Evolutionary conservation across 768 basidiomycete genomes (phyloP).

Genomic region (Tylopilus sp.): DNA sequence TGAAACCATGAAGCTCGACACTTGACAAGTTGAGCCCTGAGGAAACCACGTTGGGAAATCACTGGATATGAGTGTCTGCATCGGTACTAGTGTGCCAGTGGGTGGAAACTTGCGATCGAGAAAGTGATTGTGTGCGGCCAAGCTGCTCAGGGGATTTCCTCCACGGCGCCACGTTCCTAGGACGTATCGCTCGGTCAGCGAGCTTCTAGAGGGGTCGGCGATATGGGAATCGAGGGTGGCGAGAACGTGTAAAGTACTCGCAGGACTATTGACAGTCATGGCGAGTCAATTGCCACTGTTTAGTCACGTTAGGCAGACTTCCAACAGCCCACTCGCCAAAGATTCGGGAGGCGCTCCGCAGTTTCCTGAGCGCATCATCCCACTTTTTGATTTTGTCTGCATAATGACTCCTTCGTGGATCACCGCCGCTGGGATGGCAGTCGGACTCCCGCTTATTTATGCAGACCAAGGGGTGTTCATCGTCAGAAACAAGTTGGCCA

Average conservation of each 20-base stretch:
- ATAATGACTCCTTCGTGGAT: conserved; percentile 56
- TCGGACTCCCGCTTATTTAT: conserved; percentile 82
- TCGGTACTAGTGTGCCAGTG: conserved; percentile 4
- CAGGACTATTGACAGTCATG: too few species aligned
- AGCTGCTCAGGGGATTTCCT: conserved; percentile 7
- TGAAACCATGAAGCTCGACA: conserved; percentile 20
- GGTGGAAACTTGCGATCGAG: conserved; percentile 20
- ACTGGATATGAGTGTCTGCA: conserved; percentile 5
- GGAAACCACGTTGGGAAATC: conserved; percentile 4
- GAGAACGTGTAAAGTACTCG: too few species aligned
- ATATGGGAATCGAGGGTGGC: not conserved
- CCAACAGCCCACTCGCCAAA: not conserved
- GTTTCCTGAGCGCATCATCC: not conserved
- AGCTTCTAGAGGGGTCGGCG: not conserved
- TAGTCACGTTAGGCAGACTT: conserved; percentile 7
- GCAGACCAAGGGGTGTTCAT: conserved; percentile 83
- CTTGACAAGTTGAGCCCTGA: conserved; percentile 1
- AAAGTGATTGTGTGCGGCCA: conserved; percentile 6
- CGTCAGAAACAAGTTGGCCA: conserved; percentile 61
- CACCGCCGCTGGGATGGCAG: conserved; percentile 78
- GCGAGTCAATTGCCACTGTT: not conserved
- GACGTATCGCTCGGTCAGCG: conserved; percentile 1
- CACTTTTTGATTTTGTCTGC: too few species aligned
- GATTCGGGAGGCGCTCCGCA: conserved; percentile 5
- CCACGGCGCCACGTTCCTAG: conserved; percentile 4